Base-by-base conservation (phyloP, 163 green algal genomes). In the Scenedesmus sp. region DNA sequence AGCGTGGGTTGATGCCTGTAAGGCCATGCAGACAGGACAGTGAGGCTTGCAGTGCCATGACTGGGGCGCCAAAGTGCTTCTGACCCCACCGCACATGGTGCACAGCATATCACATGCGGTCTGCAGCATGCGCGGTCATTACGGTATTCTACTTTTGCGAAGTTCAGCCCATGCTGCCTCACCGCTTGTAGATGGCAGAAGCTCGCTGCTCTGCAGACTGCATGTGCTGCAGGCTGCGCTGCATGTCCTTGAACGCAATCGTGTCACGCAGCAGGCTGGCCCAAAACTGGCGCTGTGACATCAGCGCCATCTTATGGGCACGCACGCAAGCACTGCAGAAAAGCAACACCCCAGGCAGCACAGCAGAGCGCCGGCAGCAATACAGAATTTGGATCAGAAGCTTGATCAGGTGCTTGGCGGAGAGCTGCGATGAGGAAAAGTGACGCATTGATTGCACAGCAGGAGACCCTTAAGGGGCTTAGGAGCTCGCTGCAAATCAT, bases 271-370 rank as follows among this genome's bases (percentile, higher is more conserved):
- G 77, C 89, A 95, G 87, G 66, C 86, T 76, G 77, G 91, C 86
- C 93, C 93, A 95, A 67, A 95, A 94, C 56, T 67, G 64, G 12
- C 93, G 86, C 55, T 91, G 92, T 18, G 91, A 82, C 56, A 90
- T 91, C 16, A 93, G 82, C 46, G 91, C 93, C 83, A 88, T 60
- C 88, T 94, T 94, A 84, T 94, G 90, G 3, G 77, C 70, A 1
- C 88, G 83, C 20, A 91, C 76, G 23, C 86, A 90, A 23, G 84
- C 84, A 57, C n/a, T 86, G 81, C 55, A 84, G 34, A 77, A 46
- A 62, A 2, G 54, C 15, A 10, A 64, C n/a, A n/a, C 6, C 10
- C 10, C 3, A 52, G 73, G 73, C 73, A 82, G 73, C 73, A 54
- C 10, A 46, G 6, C 73, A 73, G 13, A 73, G 13, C n/a, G 52